phyloP scores from a whole-genome alignment of 805 yeast species.

The Wickerhamiella dianesei region DNA sequence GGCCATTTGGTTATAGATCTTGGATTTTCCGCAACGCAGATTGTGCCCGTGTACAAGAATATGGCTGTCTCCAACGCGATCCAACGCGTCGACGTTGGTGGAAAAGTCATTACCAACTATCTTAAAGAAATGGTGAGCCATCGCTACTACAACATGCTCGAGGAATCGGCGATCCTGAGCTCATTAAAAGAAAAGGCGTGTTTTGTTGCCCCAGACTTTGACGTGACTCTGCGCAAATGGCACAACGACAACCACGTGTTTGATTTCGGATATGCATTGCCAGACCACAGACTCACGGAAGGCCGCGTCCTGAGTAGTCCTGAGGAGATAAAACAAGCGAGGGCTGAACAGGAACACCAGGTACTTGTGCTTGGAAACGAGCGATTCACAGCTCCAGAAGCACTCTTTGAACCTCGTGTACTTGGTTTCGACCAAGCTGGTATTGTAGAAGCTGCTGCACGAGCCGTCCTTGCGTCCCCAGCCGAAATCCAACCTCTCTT shows the following conservation, averaged over 20 bases:
- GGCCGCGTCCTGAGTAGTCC: neutral
- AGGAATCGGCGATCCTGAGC: conserved; percentile 74
- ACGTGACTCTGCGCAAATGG: conserved; percentile 31
- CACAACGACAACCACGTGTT: conserved; percentile 21
- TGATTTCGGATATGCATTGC: conserved; percentile 62
- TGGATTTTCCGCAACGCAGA: conserved; percentile 79
- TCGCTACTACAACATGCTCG: conserved; percentile 84
- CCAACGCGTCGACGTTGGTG: conserved; percentile 72
- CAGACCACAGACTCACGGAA: conserved; percentile 40
- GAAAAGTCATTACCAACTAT: conserved; percentile 68
- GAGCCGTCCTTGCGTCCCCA: conserved; percentile 57
- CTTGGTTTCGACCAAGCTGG: conserved; percentile 71
- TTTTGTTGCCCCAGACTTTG: conserved; percentile 52
- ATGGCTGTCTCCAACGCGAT: conserved; percentile 74
- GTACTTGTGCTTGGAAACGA: conserved; percentile 63
- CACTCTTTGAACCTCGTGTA: conserved; percentile 69
- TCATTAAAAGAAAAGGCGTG: conserved; percentile 71
- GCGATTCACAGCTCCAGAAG: conserved; percentile 76
- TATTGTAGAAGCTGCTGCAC: conserved; percentile 53
- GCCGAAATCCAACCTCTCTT: conserved; percentile 56
- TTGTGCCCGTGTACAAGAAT: conserved; percentile 70
- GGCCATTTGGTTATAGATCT: conserved; percentile 73
- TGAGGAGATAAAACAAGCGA: conserved; percentile 46
- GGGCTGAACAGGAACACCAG: conserved; percentile 38
- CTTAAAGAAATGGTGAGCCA: conserved; percentile 75